phyloP scores from a whole-genome alignment of 441 rosid species.

The Lepidium campestre region DNA sequence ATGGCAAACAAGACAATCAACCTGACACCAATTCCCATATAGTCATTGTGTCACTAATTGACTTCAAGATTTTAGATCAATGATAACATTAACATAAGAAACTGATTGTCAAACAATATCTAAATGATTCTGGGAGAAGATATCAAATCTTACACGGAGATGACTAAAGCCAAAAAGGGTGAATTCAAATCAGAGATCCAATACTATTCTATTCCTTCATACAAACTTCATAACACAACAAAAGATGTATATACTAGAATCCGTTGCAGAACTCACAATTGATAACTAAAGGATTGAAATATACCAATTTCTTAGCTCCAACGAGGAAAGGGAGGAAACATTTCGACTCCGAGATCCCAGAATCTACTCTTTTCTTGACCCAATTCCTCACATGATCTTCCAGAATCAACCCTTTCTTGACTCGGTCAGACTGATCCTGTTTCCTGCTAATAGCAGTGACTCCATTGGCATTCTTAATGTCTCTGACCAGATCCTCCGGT shows the following conservation, averaged over 20 bases:
- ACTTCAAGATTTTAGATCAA: neutral
- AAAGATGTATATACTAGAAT: neutral
- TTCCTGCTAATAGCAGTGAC: constrained; percentile 26
- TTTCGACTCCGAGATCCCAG: constrained; percentile 29
- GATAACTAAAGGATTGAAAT: neutral
- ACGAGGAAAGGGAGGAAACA: constrained; percentile 51
- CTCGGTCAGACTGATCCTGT: constrained; percentile 7
- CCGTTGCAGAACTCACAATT: neutral
- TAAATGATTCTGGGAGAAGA: neutral
- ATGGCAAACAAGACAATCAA: constrained; percentile 60
- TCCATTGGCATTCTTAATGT: neutral
- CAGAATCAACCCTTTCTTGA: constrained; percentile 30
- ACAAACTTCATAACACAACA: neutral
- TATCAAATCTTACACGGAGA: neutral
- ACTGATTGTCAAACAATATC: neutral
- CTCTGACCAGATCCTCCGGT: neutral
- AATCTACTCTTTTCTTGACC: constrained; percentile 39
- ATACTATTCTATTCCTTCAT: neutral
- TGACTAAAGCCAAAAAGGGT: neutral
- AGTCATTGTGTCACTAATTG: neutral
- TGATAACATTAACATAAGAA: neutral
- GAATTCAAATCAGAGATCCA: neutral
- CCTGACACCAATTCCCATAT: constrained; percentile 36
- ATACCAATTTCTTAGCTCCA: constrained; percentile 52
- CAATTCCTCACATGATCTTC: constrained; percentile 47